Percentiles rank a stretch among this genome's conserved stretches.
Conservation (phyloP, 2,329 filamentous ascomycete species). For the Aspergillus brunneoviolaceus region DNA sequence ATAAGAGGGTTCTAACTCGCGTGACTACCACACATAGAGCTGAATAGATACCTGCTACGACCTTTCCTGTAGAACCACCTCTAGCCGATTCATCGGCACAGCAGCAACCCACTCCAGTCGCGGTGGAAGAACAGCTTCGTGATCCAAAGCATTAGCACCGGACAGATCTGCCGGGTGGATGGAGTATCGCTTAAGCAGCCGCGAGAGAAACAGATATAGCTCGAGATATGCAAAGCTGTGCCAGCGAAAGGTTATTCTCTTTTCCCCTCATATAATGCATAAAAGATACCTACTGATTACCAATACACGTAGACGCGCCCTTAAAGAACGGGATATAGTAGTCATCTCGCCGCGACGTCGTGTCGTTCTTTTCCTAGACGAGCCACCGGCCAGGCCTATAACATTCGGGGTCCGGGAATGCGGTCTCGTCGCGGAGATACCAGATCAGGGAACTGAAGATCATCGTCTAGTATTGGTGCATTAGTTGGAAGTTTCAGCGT, state of each 20-base stretch:
- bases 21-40: too few species aligned
- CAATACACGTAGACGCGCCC: background rate
- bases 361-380: background rate
- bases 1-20: too few species aligned
- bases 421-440: background rate
- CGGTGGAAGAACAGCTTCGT: background rate
- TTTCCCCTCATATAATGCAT: too few species aligned
- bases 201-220: background rate
- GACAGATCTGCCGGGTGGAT: background rate
- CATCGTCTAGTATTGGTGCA: background rate
- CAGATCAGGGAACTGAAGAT: background rate
- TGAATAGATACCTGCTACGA: too few species aligned
- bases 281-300: background rate
- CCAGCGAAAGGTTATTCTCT: background rate
- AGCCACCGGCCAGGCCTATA: background rate
- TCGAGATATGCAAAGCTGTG: background rate
- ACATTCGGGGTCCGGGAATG: background rate
- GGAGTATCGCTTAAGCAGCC: background rate
- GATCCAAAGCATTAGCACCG: background rate
- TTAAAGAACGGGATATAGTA: slow-evolving; percentile 1
- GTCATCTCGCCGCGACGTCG: background rate
- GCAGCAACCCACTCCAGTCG: background rate
- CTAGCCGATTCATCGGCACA: background rate
- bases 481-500: too few species aligned
- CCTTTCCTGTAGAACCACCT: background rate